phyloP scores from a whole-genome alignment of 257 asterid genomes.

The Avicennia marina region DNA sequence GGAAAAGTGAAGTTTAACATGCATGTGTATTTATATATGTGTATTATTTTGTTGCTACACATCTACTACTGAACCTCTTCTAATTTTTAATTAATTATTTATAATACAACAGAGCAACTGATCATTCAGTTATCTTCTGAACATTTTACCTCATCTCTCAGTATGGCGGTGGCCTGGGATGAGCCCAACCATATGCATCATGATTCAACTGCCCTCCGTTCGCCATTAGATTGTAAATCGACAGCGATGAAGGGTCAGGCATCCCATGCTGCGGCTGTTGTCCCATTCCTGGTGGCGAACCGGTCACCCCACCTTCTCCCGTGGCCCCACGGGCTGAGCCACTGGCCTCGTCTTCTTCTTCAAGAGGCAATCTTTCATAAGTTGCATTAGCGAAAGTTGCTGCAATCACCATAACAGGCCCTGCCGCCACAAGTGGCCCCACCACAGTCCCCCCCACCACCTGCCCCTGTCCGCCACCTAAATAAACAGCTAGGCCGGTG shows the following conservation, averaged over 20 bases:
- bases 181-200: slow-evolving; percentile 57
- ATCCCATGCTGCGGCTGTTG: slow-evolving; percentile 23
- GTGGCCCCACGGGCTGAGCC: background rate
- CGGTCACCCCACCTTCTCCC: background rate
- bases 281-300: slow-evolving; percentile 33
- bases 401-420: slow-evolving; percentile 56
- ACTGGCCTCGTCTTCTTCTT: slow-evolving; percentile 37
- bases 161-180: slow-evolving; percentile 33
- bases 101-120: background rate
- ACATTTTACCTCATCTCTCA: slow-evolving; percentile 19
- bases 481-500: slow-evolving; percentile 57
- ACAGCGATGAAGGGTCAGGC: slow-evolving; percentile 34
- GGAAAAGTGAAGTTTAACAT: slow-evolving; percentile 11
- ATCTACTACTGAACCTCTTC: background rate
- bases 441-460: slow-evolving; percentile 67
- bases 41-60: too few species aligned
- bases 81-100: background rate
- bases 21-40: slow-evolving; percentile 13
- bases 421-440: slow-evolving; percentile 61
- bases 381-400: slow-evolving; percentile 63
- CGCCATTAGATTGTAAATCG: slow-evolving; percentile 42
- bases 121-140: too few species aligned
- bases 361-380: slow-evolving; percentile 59
- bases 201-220: slow-evolving; percentile 51
- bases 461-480: slow-evolving; percentile 67